Percentiles rank a stretch among this genome's conserved stretches.
These are phyloP conservation scores for Apophysomyces elegans DNA, from an alignment of 371 early-diverging fungal genomes.

Conservation along the genomic window DNA sequence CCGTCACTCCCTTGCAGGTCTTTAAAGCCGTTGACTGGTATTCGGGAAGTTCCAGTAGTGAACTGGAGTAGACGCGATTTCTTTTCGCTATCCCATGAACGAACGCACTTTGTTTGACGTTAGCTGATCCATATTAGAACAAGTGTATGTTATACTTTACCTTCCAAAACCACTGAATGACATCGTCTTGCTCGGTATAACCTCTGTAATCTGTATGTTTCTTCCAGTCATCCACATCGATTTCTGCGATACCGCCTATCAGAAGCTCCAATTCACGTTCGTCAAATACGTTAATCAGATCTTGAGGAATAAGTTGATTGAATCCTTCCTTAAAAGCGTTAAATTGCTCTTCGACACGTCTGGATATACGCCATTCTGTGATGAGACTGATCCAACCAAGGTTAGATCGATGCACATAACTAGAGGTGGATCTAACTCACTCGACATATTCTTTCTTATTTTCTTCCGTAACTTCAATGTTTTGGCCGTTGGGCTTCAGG, in stretches of 20 bases:
- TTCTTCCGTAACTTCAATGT: slow-evolving; percentile 94
- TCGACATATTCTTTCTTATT: slow-evolving; percentile 97
- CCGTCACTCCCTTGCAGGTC: slow-evolving; percentile 98
- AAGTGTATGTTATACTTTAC: slow-evolving; percentile 29
- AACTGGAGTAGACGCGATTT: slow-evolving; percentile 96
- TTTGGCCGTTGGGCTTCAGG: slow-evolving; percentile 86
- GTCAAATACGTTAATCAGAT: slow-evolving; percentile 94
- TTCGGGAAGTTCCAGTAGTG: slow-evolving; percentile 97
- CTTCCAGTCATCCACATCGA: slow-evolving; percentile 99
- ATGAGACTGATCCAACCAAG: slow-evolving; percentile 57
- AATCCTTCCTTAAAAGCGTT: slow-evolving; percentile 94
- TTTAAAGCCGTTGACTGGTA: slow-evolving; percentile 98
- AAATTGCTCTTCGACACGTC: slow-evolving; percentile 94
- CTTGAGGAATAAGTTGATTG: slow-evolving; percentile 93
- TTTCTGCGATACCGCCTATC: slow-evolving; percentile 97
- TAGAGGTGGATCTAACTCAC: slow-evolving; percentile 30
- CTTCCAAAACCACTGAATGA: slow-evolving; percentile 98
- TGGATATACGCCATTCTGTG: slow-evolving; percentile 83
- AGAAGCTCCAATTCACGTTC: slow-evolving; percentile 98
- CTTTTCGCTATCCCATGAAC: slow-evolving; percentile 91
- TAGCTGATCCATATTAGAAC: background rate
- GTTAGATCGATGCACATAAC: background rate
- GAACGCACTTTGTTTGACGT: slow-evolving; percentile 60
- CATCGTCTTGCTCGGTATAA: slow-evolving; percentile 94
- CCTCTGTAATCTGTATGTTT: slow-evolving; percentile 98